A percentile compares a stretch with the other conserved stretches of the same genome.
Evolutionary conservation across 345 rosid species (phyloP).

Genomic region (Pugionium dolabratum): DNA sequence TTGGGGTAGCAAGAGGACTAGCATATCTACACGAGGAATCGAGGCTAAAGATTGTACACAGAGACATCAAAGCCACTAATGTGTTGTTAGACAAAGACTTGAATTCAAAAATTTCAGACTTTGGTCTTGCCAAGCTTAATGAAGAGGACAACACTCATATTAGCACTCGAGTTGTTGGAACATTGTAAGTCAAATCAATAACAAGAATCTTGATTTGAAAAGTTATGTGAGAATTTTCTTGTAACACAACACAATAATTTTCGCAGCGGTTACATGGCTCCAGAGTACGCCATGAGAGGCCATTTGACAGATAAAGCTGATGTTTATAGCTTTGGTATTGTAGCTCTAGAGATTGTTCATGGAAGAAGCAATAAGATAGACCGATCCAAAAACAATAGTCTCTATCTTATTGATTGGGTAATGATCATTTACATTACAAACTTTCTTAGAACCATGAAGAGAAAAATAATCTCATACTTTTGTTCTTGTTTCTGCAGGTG

Average conservation of each 20-base stretch:
- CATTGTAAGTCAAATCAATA: constrained; percentile 33
- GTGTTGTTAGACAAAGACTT: constrained; percentile 43
- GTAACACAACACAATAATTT: not conserved
- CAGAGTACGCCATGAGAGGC: constrained; percentile 50
- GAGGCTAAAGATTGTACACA: constrained; percentile 44
- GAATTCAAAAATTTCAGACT: constrained; percentile 46
- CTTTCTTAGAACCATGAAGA: not conserved
- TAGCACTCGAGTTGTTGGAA: constrained; percentile 50
- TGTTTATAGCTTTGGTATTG: constrained; percentile 48
- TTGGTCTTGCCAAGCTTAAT: constrained; percentile 48
- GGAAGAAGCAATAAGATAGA: constrained; percentile 42
- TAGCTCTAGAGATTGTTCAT: constrained; percentile 45
- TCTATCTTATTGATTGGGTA: constrained; percentile 49
- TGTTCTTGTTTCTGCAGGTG: constrained; percentile 35
- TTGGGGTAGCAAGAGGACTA: constrained; percentile 49
- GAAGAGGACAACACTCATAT: constrained; percentile 50
- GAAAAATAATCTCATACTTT: not conserved
- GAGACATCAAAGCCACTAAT: constrained; percentile 51
- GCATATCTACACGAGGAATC: constrained; percentile 50
- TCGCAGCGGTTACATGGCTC: constrained; percentile 50
- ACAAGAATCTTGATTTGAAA: not conserved
- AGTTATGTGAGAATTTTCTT: not conserved
- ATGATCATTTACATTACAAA: not conserved
- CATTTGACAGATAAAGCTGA: constrained; percentile 45
- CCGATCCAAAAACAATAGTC: constrained; percentile 18